Base-by-base conservation (phyloP, 2,329 filamentous ascomycete genomes). In the Cryphonectria parasitica region DNA sequence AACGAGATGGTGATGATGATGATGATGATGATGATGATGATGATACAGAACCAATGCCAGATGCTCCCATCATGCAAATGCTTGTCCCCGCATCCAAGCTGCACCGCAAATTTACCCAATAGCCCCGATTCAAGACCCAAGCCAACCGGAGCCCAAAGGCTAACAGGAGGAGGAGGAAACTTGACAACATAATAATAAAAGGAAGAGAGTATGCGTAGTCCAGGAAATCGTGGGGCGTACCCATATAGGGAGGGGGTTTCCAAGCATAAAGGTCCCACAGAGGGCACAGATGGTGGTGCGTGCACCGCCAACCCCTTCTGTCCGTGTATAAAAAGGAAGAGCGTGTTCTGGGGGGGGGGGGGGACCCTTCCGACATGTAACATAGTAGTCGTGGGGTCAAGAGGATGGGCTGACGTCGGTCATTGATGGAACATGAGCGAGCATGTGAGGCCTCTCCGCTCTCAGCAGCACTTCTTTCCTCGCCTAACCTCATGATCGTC, bases 401-500 rank as follows among this genome's bases (percentile, higher is more conserved):
- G n/a, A 10, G 10, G 8, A 39, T 2, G 54, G 45, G 45, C 54
- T 13, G 6, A 56, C 15, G 54, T 56, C 25, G 54, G 13, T 31
- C 25, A 2, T 31, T 15, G 13, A 25, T 31, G 15, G 5, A 60
- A 39, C 19, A 25, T n/a, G 58, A 39, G 58, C 58, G 58, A 61
- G 58, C 58, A 61, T 8, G 31, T 19, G 22, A 10, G 13, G 56
- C 31, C 34, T 31, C 19, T 19, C 11, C 28, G 2, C 43, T 49
- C 52, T 71, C 64, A 73, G 28, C 71, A 73, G 65, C 71, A 73
- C 66, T 64, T 73, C 52, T 41, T 69, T 19, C 49, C 49, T 28
- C 60, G 67, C 36, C 60, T 61, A 22, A 41, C 64, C 36, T 77
- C 73, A 60, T 73, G 65, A 34, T 76, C 75, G 36, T 74, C 77